phyloP scores from a whole-genome alignment of 805 yeast genomes.

The Cyberlindnera euphorbiiphila region DNA sequence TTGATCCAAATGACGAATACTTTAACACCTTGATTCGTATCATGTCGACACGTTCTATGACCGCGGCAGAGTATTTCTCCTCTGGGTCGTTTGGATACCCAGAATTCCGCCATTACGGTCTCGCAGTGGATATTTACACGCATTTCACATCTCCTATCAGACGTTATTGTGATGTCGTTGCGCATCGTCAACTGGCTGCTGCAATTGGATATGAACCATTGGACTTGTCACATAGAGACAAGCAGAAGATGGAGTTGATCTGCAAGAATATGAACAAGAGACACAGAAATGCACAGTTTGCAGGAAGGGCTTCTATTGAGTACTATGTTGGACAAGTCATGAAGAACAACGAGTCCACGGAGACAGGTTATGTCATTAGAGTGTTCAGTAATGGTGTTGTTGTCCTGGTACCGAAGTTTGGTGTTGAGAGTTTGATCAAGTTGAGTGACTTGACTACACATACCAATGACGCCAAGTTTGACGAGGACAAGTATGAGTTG shows the following conservation, averaged over 20 bases:
- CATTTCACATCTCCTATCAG: conserved; percentile 98
- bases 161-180: conserved; percentile 96
- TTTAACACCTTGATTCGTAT: conserved; percentile 92
- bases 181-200: conserved; percentile 97
- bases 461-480: conserved; percentile 56
- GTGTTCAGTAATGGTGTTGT: conserved; percentile 94
- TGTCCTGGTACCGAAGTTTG: conserved; percentile 91
- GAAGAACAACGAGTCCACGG: conserved; percentile 74
- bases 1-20: conserved; percentile 78
- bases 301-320: conserved; percentile 97
- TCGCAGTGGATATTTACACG: conserved; percentile 95
- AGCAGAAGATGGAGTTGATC: conserved; percentile 81
- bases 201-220: conserved; percentile 91
- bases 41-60: conserved; percentile 98
- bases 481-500: conserved; percentile 75
- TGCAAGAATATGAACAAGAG: conserved; percentile 87
- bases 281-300: conserved; percentile 97
- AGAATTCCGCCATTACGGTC: conserved; percentile 94
- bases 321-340: conserved; percentile 98
- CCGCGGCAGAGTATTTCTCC: conserved; percentile 97
- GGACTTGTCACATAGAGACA: conserved; percentile 80
- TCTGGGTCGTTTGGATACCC: conserved; percentile 86
- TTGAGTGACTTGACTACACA: conserved; percentile 69
- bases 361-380: conserved; percentile 88
- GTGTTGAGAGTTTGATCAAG: conserved; percentile 90